Base-by-base conservation (phyloP, 2,329 filamentous ascomycete genomes). In the Xylaria sp. region DNA sequence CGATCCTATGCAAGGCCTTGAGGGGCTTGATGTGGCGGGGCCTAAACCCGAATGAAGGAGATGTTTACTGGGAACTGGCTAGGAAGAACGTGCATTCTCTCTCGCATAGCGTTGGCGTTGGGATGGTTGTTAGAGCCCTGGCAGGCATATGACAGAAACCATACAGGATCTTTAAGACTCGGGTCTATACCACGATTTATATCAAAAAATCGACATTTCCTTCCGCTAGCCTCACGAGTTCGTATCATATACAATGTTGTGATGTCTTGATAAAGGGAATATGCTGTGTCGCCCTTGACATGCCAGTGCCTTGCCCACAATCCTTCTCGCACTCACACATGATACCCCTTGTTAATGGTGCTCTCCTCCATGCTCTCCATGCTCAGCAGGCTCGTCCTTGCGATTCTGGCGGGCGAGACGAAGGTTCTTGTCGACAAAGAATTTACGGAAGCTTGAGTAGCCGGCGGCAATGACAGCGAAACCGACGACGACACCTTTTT, bases 1-100 rank as follows among this genome's bases (percentile, higher is more conserved):
- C 74, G 94, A 98, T 82, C 93, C 95, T 3, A 99, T 99, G 96
- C 93, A 98, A 81, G 95, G 94, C 39, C 83, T 99, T 6, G 94
- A 98, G 79, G 93, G 92, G 17, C 84, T 98, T 63, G 97, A 98
- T 81, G 93, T 98, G 75, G 97, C 95, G 64, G 97, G 97, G 8
- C 96, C 96, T 12, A 94, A 93, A 80, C 91, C 88, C 63, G 90
- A 88, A 76, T 96, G 79, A 88, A 71, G 59, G 54, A 50, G 42
- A 69, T 62, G 2, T 48, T 71, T 51, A 67, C 45, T 65, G 11
- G 63, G 42, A 60, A 61, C 45, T 61, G 36, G 34, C 51, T 73
- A 73, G 68, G 59, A 71, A 72, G 70, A 65, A 71, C 74, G 71
- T 67, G 68, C 68, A 67, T 62, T 65, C 64, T 71, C 60, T 71